A percentile compares a stretch with the other conserved stretches of the same genome.
Conservation (phyloP, 768 basidiomycete species). For the Pleurotus ostreatus region DNA sequence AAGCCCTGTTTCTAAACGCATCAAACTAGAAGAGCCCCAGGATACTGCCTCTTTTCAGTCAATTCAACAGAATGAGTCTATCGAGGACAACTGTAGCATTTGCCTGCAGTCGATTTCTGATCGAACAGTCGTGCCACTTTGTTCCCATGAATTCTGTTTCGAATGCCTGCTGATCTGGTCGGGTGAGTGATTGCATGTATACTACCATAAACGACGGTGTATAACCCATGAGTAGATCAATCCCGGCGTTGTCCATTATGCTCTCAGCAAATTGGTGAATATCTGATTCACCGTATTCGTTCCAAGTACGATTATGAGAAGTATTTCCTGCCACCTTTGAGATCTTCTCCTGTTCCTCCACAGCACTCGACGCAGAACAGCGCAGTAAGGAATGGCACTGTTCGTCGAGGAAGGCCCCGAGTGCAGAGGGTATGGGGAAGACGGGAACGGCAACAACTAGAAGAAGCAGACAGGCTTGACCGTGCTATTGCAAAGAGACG, state of each 20-base stretch:
- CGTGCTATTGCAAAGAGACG: slow-evolving; percentile 66
- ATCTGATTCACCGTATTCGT: slow-evolving; percentile 77
- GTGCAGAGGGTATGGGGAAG: slow-evolving; percentile 56
- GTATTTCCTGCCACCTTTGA: slow-evolving; percentile 67
- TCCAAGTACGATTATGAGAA: slow-evolving; percentile 81
- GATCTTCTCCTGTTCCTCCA: slow-evolving; percentile 40
- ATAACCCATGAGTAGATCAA: slow-evolving; percentile 44
- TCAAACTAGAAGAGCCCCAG: slow-evolving; percentile 23
- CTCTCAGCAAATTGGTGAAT: slow-evolving; percentile 59
- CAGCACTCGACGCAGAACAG: slow-evolving; percentile 16
- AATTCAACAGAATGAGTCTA: neutral
- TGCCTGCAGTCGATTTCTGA: slow-evolving; percentile 78
- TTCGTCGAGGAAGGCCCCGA: slow-evolving; percentile 29
- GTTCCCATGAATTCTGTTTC: slow-evolving; percentile 93
- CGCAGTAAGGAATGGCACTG: slow-evolving; percentile 21
- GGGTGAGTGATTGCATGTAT: slow-evolving; percentile 39
- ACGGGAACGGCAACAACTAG: slow-evolving; percentile 42
- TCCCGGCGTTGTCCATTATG: slow-evolving; percentile 79
- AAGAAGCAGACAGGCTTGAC: slow-evolving; percentile 69
- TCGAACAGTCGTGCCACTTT: slow-evolving; percentile 76
- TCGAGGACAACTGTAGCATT: slow-evolving; percentile 73
- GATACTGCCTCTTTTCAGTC: slow-evolving; percentile 1
- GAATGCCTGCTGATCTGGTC: slow-evolving; percentile 87
- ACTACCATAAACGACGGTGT: neutral
- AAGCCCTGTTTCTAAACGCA: slow-evolving; percentile 34